Base-by-base conservation (phyloP, 805 yeast species). In the Saccharomycopsis sp. region DNA sequence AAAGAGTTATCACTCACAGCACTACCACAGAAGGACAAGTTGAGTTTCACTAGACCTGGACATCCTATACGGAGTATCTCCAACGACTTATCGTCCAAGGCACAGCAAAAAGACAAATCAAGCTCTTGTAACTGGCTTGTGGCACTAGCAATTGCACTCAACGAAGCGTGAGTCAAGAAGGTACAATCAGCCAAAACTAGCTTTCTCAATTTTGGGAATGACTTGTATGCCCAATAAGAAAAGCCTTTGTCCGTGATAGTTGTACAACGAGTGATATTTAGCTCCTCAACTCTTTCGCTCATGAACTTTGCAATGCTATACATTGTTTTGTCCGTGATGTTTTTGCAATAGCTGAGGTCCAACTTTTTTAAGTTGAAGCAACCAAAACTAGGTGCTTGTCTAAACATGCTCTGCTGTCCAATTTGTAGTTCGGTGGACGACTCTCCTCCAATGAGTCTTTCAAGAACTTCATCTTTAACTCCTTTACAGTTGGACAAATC, bases 181-280 rank as follows among this genome's bases (percentile, higher is more conserved):
- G 91, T 85, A 67, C 94, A 87, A 67, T 87, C 94, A 62, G 83
- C 79, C 60, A 87, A 70, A 29, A 81, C 77, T 53, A 87, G 70
- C 55, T 71, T 75, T 60, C 70, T 75, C 63, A 87, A 70, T 18
- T 75, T 75, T 1, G 84, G 79, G 63, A 87, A 85, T 12, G 20
- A n/a, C 18, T 75, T 73, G 64, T 76, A 76, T 0, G 84, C 72
- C 91, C 91, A 87, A 64, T 75, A 78, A 21, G 79, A 74, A 66
- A 85, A 87, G 1, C 92, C 94, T 50, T 75, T 75, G 70, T 87
- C 94, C 1, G 91, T 85, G 37, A 87, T 84, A 1, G 90, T 80
- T 23, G 91, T 87, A 67, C 94, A 87, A 60, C 94, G 75, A 1
- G 91, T 83, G 57, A 87, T 71, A 63, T 85, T 83, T 63, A 87